These are phyloP conservation scores for Phaeotremella skinneri DNA, from an alignment of 768 basidiomycete species.

Conservation along the genomic window DNA sequence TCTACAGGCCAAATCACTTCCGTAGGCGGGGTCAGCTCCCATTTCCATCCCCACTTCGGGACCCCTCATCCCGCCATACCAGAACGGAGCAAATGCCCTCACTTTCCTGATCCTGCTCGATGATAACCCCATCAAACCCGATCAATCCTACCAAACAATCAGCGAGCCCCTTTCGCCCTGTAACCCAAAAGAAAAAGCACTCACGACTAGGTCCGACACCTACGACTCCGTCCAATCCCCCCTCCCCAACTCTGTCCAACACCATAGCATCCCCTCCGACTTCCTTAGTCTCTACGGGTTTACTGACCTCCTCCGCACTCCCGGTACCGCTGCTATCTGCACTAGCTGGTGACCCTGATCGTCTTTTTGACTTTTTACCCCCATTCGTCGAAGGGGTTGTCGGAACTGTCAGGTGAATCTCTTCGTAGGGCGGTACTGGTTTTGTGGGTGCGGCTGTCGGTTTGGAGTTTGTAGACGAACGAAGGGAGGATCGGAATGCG, in stretches of 20 bases:
- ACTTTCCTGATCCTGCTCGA: constrained; percentile 40
- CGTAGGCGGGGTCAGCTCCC: too few species aligned
- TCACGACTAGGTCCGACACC: constrained; percentile 38
- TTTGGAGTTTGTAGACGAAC: not conserved
- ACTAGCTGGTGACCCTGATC: constrained; percentile 17
- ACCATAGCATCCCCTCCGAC: constrained; percentile 50
- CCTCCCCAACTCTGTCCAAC: constrained; percentile 48
- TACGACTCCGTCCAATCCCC: constrained; percentile 39
- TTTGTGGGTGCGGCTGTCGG: not conserved
- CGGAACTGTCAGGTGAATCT: constrained; percentile 18
- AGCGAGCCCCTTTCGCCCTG: not conserved
- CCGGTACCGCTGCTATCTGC: constrained; percentile 1
- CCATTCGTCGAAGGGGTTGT: constrained; percentile 59
- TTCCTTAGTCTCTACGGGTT: not conserved
- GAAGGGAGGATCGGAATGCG: constrained; percentile 21
- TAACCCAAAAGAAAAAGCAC: constrained; percentile 5
- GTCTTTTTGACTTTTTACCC: constrained; percentile 54
- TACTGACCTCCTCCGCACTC: not conserved
- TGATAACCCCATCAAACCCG: constrained; percentile 37
- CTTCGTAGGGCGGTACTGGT: constrained; percentile 9
- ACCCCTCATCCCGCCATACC: constrained; percentile 18
- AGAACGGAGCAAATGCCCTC: constrained; percentile 42
- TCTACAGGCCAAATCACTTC: too few species aligned
- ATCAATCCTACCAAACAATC: constrained; percentile 20
- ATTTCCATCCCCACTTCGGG: too few species aligned